Evolutionary conservation across 805 yeast species (phyloP).

Genomic region (Kuraishia ogatae): DNA sequence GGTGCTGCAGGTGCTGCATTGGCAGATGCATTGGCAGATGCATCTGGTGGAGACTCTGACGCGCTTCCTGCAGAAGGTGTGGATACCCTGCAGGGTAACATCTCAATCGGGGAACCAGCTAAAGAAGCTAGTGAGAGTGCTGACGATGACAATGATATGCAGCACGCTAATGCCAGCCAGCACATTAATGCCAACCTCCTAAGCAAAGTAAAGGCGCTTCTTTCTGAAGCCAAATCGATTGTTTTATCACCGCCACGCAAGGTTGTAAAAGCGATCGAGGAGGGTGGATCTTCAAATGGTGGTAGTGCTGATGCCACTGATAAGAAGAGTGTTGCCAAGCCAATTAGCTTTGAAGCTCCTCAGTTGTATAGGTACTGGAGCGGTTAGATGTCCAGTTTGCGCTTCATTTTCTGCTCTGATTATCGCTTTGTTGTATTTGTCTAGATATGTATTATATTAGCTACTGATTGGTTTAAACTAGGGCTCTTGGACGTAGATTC

Average conservation of each 20-base stretch:
- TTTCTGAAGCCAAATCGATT: not conserved
- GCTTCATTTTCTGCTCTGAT: too few relatives aligned
- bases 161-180: too few relatives aligned
- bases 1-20: too few relatives aligned
- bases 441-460: not conserved
- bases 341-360: constrained; percentile 53
- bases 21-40: too few relatives aligned
- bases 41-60: too few relatives aligned
- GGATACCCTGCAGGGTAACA: too few relatives aligned
- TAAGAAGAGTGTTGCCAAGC: constrained; percentile 33
- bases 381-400: too few relatives aligned
- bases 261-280: constrained; percentile 7
- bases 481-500: too few relatives aligned
- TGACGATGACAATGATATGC: not conserved
- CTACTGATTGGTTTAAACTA: too few relatives aligned
- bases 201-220: not conserved
- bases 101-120: too few relatives aligned
- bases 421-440: not conserved
- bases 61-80: too few relatives aligned
- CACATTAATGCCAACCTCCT: not conserved
- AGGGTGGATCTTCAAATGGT: constrained; percentile 15
- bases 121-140: not conserved
- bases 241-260: not conserved
- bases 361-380: constrained; percentile 62
- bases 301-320: constrained; percentile 7